Evolutionary conservation across 2,329 filamentous ascomycete species (phyloP), one percentile per base, ranked within the genome.

Genomic region (Fusarium pseudograminearum): DNA sequence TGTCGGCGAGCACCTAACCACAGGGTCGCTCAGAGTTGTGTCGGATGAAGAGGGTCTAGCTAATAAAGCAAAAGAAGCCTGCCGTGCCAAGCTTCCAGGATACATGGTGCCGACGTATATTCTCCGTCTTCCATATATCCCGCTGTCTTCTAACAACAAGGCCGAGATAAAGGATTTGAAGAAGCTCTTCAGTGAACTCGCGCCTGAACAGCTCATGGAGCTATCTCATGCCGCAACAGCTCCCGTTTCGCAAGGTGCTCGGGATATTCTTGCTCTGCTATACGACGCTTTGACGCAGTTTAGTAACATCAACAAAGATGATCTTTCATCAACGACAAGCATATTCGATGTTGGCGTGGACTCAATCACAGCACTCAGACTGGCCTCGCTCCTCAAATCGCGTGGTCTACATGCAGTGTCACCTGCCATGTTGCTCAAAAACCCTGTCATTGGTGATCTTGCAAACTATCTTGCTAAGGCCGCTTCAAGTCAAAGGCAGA

Each of bases 61-160:
- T 10, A 77, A 75, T 1, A 77, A 77, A 5, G 86, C 89, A 8
- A 85, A 85, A 69, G 81, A 85, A 26, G 86, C 88, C n/a, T 97
- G 94, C 71, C 86, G 87, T 34, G 82, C 86, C 3, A 88, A 84
- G 24, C 84, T 98, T 5, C 92, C 94, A 0, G 87, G 86, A 0
- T 98, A 98, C 77, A 98, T 98, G 94, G 87, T 98, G 3, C 95
- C 94, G 1, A 94, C 93, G 0, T 93, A 96, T 74, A 89, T 97
- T 61, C 82, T 97, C 26, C 87, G 86, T 5, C 80, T 97, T 10
- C 85, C 89, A 0, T 84, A 82, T 10, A 89, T 98, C 56, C 94
- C 94, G 0, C 83, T 98, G 0, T 97, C 93, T 2, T 83, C 92
- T 9, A 98, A 97, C 78, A 97, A 97, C 79, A 98, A 98, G 76